These are phyloP conservation scores for Tricholoma sp. DNA, from an alignment of 768 basidiomycete genomes.

Conservation along the genomic window DNA sequence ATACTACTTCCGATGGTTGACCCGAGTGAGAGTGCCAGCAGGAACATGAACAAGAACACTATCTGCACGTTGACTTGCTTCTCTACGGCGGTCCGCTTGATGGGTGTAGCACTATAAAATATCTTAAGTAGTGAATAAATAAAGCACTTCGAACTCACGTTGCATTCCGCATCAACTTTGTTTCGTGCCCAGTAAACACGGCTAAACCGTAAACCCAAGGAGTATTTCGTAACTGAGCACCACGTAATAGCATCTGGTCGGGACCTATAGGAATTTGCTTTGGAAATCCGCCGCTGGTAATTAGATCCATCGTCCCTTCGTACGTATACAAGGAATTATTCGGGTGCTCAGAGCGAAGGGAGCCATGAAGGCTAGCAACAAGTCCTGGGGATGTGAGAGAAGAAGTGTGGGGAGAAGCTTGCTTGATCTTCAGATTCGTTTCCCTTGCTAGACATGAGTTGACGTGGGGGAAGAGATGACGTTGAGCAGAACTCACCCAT, in stretches of 20 bases:
- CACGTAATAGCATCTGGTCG: conserved; percentile 89
- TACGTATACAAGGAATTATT: conserved; percentile 98
- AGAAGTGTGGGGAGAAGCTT: conserved; percentile 81
- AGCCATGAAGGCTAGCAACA: conserved; percentile 70
- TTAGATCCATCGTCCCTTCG: conserved; percentile 73
- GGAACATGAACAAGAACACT: conserved; percentile 85
- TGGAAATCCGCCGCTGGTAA: conserved; percentile 51
- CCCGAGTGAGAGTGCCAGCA: conserved; percentile 83
- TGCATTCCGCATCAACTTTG: conserved; percentile 96
- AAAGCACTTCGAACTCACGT: conserved; percentile 57
- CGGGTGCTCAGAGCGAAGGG: conserved; percentile 91
- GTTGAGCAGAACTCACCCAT: conserved; percentile 58
- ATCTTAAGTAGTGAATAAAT: background rate
- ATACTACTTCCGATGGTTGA: conserved; percentile 93
- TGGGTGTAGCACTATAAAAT: conserved; percentile 75
- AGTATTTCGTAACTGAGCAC: conserved; percentile 94
- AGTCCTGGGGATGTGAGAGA: conserved; percentile 72
- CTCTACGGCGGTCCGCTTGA: conserved; percentile 96
- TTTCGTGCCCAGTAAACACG: conserved; percentile 96
- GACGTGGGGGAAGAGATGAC: background rate
- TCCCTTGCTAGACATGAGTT: conserved; percentile 48
- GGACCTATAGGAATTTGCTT: conserved; percentile 89
- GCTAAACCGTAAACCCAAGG: conserved; percentile 93
- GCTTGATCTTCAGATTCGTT: conserved; percentile 99
- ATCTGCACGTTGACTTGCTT: conserved; percentile 95